Conservation (phyloP, 2,329 filamentous ascomycete genomes). For the Rutstroemia sp. region DNA sequence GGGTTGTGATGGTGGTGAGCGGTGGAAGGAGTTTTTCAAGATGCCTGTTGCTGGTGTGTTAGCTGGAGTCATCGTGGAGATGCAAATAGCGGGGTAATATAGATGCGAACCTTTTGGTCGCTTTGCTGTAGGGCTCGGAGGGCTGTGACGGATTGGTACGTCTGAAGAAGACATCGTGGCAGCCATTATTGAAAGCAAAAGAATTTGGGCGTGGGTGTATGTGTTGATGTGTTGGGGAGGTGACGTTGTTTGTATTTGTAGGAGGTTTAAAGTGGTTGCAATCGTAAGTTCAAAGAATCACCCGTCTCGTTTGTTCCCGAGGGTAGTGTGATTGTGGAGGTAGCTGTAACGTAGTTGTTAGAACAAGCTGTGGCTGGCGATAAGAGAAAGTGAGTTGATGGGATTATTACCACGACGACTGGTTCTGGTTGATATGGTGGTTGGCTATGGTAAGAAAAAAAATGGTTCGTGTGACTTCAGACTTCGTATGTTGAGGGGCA, state of each 20-base stretch:
- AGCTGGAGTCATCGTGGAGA: slow-evolving; percentile 4
- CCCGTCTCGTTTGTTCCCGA: background rate
- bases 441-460: background rate
- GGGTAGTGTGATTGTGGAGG: background rate
- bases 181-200: slow-evolving; percentile 4
- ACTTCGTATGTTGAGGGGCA: background rate
- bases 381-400: background rate
- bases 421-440: background rate
- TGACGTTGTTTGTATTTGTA: background rate
- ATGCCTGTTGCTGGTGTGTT: slow-evolving; percentile 55
- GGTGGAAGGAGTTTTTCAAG: slow-evolving; percentile 78
- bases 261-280: background rate
- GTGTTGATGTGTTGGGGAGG: background rate
- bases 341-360: too few relatives aligned
- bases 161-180: slow-evolving; percentile 22
- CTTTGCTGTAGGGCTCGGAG: slow-evolving; percentile 28
- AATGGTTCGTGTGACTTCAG: slow-evolving; percentile 5
- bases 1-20: slow-evolving; percentile 41
- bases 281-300: background rate
- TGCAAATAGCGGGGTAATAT: slow-evolving; percentile 3
- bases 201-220: background rate
- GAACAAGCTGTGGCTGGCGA: background rate
- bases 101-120: slow-evolving; percentile 31
- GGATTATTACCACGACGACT: background rate
- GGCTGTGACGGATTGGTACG: slow-evolving; percentile 22